Evolutionary conservation across 2,329 filamentous ascomycete species (phyloP).

Genomic region (Paecilomyces niveus): DNA sequence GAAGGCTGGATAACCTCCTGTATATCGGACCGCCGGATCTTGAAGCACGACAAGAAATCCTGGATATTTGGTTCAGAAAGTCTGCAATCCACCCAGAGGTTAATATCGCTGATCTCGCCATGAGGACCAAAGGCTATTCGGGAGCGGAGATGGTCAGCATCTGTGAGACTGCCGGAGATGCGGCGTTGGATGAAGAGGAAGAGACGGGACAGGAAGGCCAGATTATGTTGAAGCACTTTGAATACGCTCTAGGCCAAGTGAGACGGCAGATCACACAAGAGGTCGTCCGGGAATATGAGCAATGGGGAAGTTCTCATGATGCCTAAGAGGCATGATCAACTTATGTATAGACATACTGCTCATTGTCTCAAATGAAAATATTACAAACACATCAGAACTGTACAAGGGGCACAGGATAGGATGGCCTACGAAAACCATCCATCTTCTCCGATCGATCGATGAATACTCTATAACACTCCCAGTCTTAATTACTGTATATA

Average conservation of each 20-base stretch:
- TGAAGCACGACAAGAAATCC: conserved; percentile 67
- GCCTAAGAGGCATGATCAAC: conserved; percentile 5
- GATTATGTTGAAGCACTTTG: conserved; percentile 38
- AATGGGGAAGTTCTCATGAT: conserved; percentile 37
- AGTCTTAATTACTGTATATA: no score
- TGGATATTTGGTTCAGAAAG: conserved; percentile 59
- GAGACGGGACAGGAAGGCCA: conserved; percentile 29
- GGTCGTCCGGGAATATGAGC: conserved; percentile 53
- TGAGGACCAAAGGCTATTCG: conserved; percentile 66
- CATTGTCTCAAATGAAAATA: not conserved
- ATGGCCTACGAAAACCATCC: no score
- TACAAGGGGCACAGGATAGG: not conserved
- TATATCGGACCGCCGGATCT: conserved; percentile 78
- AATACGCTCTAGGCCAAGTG: conserved; percentile 37
- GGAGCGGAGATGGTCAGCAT: conserved; percentile 73
- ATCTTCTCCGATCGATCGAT: no score
- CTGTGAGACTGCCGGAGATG: conserved; percentile 45
- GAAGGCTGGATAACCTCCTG: conserved; percentile 75
- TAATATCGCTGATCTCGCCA: conserved; percentile 57
- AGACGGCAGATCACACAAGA: conserved; percentile 53
- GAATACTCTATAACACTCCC: not conserved
- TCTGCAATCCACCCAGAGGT: conserved; percentile 58
- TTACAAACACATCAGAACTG: not conserved
- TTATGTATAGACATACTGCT: not conserved
- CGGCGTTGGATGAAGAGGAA: conserved; percentile 46